Percentiles rank a stretch among this genome's conserved stretches.
These are phyloP conservation scores for Hanseniaspora clermontiae DNA, from an alignment of 805 yeast genomes.

Conservation along the genomic window DNA sequence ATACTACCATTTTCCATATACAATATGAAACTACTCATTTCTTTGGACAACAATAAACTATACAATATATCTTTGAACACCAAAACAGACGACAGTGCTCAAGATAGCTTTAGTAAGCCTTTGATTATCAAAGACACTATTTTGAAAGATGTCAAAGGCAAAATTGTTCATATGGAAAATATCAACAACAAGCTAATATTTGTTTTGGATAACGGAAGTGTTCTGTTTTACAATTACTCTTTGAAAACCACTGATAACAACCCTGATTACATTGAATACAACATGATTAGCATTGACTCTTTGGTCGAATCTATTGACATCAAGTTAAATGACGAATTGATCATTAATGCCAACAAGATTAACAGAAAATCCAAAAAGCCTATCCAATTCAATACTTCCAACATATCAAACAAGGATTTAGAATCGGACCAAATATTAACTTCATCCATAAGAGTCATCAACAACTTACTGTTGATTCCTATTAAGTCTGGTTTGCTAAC, in stretches of 20 bases:
- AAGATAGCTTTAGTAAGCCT: constrained; percentile 4
- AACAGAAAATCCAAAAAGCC: constrained; percentile 12
- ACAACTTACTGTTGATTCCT: neutral
- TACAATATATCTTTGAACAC: constrained; percentile 9
- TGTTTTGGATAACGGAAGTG: constrained; percentile 1
- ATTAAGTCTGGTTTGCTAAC: constrained; percentile 3
- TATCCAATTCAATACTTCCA: constrained; percentile 9
- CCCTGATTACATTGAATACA: neutral
- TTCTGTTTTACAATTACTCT: constrained; percentile 3
- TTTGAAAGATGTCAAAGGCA: neutral
- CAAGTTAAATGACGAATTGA: neutral
- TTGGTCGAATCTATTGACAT: neutral
- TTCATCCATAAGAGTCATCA: neutral
- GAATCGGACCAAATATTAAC: neutral
- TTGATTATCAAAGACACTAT: constrained; percentile 7
- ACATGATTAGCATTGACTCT: constrained; percentile 1
- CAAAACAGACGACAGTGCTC: constrained; percentile 5
- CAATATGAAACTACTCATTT: constrained; percentile 46
- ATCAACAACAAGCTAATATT: neutral
- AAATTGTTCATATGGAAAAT: constrained; percentile 6
- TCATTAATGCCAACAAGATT: neutral
- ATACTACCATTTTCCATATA: too few species aligned
- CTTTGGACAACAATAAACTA: constrained; percentile 53
- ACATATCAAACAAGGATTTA: neutral
- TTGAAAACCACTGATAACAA: neutral